phyloP scores from a whole-genome alignment of 2,329 filamentous ascomycete genomes.

The Neurospora crassa region DNA sequence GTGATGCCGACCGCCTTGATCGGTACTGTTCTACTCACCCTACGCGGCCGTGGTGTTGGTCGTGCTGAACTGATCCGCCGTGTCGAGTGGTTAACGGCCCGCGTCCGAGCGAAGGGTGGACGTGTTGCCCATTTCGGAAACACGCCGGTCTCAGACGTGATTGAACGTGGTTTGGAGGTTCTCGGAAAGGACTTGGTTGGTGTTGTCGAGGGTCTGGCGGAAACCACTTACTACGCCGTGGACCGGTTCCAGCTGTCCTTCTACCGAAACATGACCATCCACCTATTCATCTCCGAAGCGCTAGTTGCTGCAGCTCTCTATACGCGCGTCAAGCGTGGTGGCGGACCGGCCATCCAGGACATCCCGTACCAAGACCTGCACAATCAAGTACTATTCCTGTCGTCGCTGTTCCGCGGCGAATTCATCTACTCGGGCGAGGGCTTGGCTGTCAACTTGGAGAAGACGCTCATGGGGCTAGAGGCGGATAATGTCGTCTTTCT shows the following conservation, averaged over 20 bases:
- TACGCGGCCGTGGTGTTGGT: conserved; percentile 85
- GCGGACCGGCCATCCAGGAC: conserved; percentile 70
- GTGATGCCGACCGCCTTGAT: conserved; percentile 98
- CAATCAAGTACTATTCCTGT: conserved; percentile 79
- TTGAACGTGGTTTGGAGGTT: conserved; percentile 84
- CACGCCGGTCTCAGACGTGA: conserved; percentile 67
- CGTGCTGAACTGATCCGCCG: conserved; percentile 75
- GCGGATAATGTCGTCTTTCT: conserved; percentile 67
- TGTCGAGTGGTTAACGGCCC: conserved; percentile 79
- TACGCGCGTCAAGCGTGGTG: conserved; percentile 79
- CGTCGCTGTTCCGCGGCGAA: conserved; percentile 86
- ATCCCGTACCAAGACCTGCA: conserved; percentile 66
- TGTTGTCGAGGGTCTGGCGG: conserved; percentile 65
- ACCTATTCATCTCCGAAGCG: conserved; percentile 90
- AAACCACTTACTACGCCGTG: conserved; percentile 89
- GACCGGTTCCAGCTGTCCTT: conserved; percentile 96
- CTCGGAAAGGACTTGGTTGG: conserved; percentile 84
- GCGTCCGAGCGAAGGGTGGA: conserved; percentile 78
- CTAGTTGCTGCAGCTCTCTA: conserved; percentile 88
- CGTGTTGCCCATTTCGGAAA: conserved; percentile 89
- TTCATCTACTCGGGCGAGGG: conserved; percentile 94
- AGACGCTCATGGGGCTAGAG: conserved; percentile 69
- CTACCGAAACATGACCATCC: conserved; percentile 99
- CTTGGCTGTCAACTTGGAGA: conserved; percentile 67
- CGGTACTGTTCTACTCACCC: conserved; percentile 82